Percentiles rank a stretch among this genome's conserved stretches.
These are phyloP conservation scores for Trametes punicea DNA, from an alignment of 768 basidiomycete species.

Conservation along the genomic window DNA sequence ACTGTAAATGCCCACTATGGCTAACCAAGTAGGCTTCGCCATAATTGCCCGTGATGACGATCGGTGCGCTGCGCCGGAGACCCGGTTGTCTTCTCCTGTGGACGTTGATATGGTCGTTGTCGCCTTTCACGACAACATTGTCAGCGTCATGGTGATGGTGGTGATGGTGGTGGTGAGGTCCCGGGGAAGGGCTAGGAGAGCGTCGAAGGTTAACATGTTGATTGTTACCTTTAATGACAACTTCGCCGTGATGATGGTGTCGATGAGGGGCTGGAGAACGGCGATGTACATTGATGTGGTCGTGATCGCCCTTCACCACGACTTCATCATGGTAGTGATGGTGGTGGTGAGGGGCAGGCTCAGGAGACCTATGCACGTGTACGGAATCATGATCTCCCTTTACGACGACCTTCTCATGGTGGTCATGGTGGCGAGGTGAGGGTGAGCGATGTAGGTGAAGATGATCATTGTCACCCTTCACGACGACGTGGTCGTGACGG, in stretches of 20 bases:
- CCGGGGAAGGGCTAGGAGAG: not conserved
- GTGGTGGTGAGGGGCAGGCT: conserved; percentile 14
- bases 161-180: conserved; percentile 10
- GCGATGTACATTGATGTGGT: conserved; percentile 10
- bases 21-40: not conserved
- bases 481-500: conserved; percentile 16
- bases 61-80: not conserved
- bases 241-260: conserved; percentile 1
- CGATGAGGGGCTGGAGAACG: conserved; percentile 1
- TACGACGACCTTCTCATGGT: conserved; percentile 14
- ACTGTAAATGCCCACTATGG: not conserved
- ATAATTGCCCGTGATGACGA: conserved; percentile 4
- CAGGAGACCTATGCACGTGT: conserved; percentile 17
- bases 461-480: conserved; percentile 22
- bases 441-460: conserved; percentile 21
- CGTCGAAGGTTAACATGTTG: conserved; percentile 24
- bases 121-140: conserved; percentile 3
- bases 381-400: conserved; percentile 20
- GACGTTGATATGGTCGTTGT: conserved; percentile 2
- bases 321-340: conserved; percentile 20
- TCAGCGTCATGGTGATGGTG: not conserved
- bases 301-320: conserved; percentile 21
- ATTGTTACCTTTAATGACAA: conserved; percentile 23
- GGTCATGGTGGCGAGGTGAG: conserved; percentile 11
- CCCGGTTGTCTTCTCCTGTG: not conserved